A percentile compares a stretch with the other conserved stretches of the same genome.
Evolutionary conservation across 2,329 filamentous ascomycete genomes (phyloP).

Genomic region (Xylariaceae sp.): DNA sequence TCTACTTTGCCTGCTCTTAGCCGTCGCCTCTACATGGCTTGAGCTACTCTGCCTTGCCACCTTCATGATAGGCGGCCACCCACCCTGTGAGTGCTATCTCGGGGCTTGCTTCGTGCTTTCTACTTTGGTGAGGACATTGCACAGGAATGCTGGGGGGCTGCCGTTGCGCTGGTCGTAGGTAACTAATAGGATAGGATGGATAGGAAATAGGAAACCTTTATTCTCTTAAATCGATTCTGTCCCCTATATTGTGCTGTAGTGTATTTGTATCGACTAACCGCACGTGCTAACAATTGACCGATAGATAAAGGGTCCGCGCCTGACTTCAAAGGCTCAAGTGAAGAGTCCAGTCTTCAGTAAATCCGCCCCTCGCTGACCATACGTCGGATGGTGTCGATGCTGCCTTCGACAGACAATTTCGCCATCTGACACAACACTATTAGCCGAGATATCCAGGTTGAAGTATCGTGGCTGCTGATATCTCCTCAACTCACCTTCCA

Average conservation of each 20-base stretch:
- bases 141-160: neutral
- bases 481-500: slow-evolving; percentile 22
- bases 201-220: neutral
- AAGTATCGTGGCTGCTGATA: neutral
- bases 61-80: neutral
- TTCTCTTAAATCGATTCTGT: neutral
- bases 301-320: too few relatives aligned
- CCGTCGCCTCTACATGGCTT: neutral
- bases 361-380: slow-evolving; percentile 29
- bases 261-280: too few relatives aligned
- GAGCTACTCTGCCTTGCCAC: neutral
- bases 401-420: slow-evolving; percentile 32
- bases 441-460: neutral
- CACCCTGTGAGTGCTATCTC: neutral
- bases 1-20: neutral
- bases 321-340: too few relatives aligned
- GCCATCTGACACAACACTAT: slow-evolving; percentile 23
- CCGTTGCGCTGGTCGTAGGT: neutral
- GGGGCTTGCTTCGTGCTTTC: neutral
- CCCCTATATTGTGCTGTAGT: neutral
- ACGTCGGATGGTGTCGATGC: slow-evolving; percentile 30
- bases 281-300: too few relatives aligned
- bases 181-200: neutral
- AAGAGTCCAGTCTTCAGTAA: slow-evolving; percentile 6
- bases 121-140: neutral